phyloP scores from a whole-genome alignment of 345 rosid species.

The Salix dunnii region DNA sequence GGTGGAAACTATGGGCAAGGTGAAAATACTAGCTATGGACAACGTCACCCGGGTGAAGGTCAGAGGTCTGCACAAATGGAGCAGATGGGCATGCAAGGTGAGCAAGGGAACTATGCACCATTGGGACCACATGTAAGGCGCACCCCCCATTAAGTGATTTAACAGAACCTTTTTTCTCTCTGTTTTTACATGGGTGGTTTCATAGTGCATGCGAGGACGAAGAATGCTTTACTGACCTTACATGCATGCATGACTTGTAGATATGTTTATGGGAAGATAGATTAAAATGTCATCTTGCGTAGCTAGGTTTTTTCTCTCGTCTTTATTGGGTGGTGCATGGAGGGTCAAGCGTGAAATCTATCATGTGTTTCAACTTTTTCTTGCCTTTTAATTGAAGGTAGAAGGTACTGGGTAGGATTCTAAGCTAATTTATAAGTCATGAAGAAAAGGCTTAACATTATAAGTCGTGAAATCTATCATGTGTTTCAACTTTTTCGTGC shows the following conservation, averaged over 20 bases:
- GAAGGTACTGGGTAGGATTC: too few relatives aligned
- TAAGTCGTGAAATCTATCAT: too few relatives aligned
- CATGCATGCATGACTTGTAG: not conserved
- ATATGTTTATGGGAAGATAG: not conserved
- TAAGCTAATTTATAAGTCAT: too few relatives aligned
- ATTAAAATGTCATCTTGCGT: not conserved
- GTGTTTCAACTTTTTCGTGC: too few relatives aligned
- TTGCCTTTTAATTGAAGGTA: too few relatives aligned
- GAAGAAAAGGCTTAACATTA: too few relatives aligned
- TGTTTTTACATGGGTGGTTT: not conserved
- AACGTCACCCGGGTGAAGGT: constrained; percentile 17
- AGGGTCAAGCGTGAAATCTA: too few relatives aligned
- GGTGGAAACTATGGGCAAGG: constrained; percentile 40
- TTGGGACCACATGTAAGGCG: constrained; percentile 43
- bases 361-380: too few relatives aligned
- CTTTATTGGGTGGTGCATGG: constrained; percentile 33
- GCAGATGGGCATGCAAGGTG: constrained; percentile 43
- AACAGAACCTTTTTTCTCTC: not conserved
- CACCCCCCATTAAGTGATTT: not conserved
- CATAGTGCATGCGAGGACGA: not conserved
- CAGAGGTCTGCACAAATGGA: constrained; percentile 39
- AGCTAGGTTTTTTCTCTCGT: not conserved
- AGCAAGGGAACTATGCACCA: constrained; percentile 36
- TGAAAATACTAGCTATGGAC: constrained; percentile 24
- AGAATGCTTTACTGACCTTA: not conserved